A percentile compares a stretch with the other conserved stretches of the same genome.
Conservation (phyloP, 352 stramenopile species). For the Thalassiosira ordinaria region DNA sequence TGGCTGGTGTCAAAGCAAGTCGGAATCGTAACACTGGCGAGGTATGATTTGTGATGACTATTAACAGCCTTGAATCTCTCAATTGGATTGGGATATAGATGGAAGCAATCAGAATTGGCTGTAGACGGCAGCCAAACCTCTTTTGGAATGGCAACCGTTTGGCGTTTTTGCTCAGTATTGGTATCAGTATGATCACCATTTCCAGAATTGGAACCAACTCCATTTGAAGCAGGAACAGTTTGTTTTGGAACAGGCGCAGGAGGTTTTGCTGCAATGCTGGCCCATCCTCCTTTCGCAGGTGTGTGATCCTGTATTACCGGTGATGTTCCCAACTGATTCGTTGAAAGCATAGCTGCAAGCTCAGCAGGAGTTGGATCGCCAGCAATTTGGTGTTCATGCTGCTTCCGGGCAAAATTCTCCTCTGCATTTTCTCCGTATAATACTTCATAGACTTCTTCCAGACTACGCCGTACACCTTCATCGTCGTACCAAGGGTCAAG, state of each 20-base stretch:
- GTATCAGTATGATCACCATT: conserved; percentile 1
- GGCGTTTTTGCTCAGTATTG: conserved; percentile 12
- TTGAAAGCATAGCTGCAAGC: conserved; percentile 18
- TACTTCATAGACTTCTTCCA: conserved; percentile 66
- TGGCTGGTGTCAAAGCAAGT: conserved; percentile 36
- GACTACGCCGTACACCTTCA: conserved; percentile 41
- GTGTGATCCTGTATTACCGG: background rate
- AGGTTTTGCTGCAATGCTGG: conserved; percentile 51
- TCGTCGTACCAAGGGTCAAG: conserved; percentile 61
- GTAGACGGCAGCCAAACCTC: conserved; percentile 58
- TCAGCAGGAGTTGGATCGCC: conserved; percentile 57
- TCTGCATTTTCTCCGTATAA: conserved; percentile 56
- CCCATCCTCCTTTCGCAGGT: conserved; percentile 35
- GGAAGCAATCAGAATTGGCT: conserved; percentile 59
- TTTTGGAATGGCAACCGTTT: conserved; percentile 48
- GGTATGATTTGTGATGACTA: conserved; percentile 48
- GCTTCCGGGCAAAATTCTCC: conserved; percentile 20
- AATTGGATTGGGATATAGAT: conserved; percentile 53
- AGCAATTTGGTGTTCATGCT: conserved; percentile 31
- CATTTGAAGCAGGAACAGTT: conserved; percentile 1
- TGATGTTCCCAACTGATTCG: conserved; percentile 4
- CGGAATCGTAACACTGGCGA: conserved; percentile 48
- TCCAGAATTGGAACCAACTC: conserved; percentile 1
- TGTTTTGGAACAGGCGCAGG: conserved; percentile 18
- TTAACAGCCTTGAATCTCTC: conserved; percentile 56